Conservation (phyloP, 306 rosid genomes). For the Medicago truncatula region MtrunA17r5.0-ANR NC_053042.1:51372501-51373000, state of each 20-base stretch:
- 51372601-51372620: conserved; percentile 66
- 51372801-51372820: too few species aligned
- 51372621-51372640: conserved; percentile 46
- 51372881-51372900: conserved; percentile 52
- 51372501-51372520: conserved; percentile 64
- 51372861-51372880: conserved; percentile 70
- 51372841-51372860: neutral
- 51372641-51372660: conserved; percentile 47
- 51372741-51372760: neutral
- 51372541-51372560: conserved; percentile 63
- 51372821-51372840: neutral
- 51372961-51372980: conserved; percentile 44
- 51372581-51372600: conserved; percentile 63
- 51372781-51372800: neutral
- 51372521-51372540: conserved; percentile 54
- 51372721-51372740: too few species aligned
- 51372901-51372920: conserved; percentile 58
- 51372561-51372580: conserved; percentile 53
- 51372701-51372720: too few species aligned
- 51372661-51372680: conserved; percentile 64
- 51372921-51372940: conserved; percentile 58
- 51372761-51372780: neutral
- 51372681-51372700: too few species aligned
- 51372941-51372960: conserved; percentile 56
- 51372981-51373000: conserved; percentile 30